A percentile compares a stretch with the other conserved stretches of the same genome.
Conservation (phyloP, 2,329 filamentous ascomycete species). For the Stagonosporopsis vannaccii region DNA sequence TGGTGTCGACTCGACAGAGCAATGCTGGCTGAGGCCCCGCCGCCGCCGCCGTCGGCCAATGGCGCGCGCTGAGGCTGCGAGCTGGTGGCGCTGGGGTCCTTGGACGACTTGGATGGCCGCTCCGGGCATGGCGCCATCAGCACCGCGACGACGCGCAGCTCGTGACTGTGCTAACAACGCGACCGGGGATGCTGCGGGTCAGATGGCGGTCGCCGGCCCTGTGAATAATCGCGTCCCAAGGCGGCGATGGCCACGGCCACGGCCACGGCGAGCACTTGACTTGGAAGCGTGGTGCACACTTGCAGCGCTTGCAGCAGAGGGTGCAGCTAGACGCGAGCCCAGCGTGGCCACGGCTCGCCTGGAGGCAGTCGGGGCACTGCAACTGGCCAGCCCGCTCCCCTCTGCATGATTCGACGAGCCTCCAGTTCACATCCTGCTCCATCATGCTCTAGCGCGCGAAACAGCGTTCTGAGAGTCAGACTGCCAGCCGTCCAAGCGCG, state of each 20-base stretch:
- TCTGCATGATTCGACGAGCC: background rate
- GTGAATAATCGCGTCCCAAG: slow-evolving; percentile 27
- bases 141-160: slow-evolving; percentile 4
- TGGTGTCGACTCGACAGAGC: slow-evolving; percentile 7
- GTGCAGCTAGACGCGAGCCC: background rate
- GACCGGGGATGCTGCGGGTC: slow-evolving; percentile 26
- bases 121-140: slow-evolving; percentile 12
- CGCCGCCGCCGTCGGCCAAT: slow-evolving; percentile 9
- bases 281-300: background rate
- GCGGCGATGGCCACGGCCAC: slow-evolving; percentile 7
- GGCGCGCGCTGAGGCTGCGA: slow-evolving; percentile 15
- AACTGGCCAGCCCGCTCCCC: background rate
- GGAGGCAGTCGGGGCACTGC: background rate
- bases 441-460: slow-evolving; percentile 12
- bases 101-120: slow-evolving; percentile 7
- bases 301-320: slow-evolving; percentile 8
- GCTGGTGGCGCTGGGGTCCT: slow-evolving; percentile 3
- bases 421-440: slow-evolving; percentile 4
- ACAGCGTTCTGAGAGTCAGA: slow-evolving; percentile 15
- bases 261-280: slow-evolving; percentile 13
- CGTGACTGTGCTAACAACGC: slow-evolving; percentile 17
- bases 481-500: slow-evolving; percentile 15
- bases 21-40: slow-evolving; percentile 8
- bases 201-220: slow-evolving; percentile 28
- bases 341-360: background rate